Conservation (phyloP, 441 rosid genomes). For the Jatropha podagrica region DNA sequence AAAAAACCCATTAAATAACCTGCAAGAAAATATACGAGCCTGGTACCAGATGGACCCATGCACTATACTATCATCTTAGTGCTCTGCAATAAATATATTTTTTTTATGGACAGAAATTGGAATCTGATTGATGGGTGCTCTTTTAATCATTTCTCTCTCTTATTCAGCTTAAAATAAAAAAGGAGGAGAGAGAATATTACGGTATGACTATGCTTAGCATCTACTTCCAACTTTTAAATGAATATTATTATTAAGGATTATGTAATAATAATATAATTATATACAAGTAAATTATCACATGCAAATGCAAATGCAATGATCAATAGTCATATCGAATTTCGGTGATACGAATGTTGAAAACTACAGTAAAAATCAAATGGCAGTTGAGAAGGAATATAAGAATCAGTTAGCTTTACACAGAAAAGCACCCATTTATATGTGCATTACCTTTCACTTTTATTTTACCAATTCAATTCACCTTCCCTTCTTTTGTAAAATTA, state of each 20-base stretch:
- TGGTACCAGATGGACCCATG: slow-evolving; percentile 22
- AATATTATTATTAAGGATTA: slow-evolving; percentile 9
- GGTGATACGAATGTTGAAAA: slow-evolving; percentile 54
- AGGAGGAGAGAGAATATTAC: not conserved
- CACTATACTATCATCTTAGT: slow-evolving; percentile 25
- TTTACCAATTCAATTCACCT: slow-evolving; percentile 4
- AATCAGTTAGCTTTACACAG: slow-evolving; percentile 31
- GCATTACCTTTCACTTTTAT: not conserved
- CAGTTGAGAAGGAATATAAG: slow-evolving; percentile 30
- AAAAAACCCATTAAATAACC: no score
- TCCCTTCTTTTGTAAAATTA: not conserved
- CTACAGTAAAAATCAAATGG: slow-evolving; percentile 24
- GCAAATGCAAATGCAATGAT: slow-evolving; percentile 7
- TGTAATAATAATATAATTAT: not conserved
- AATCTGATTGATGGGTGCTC: slow-evolving; percentile 43
- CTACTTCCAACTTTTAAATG: slow-evolving; percentile 19
- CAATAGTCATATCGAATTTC: slow-evolving; percentile 40
- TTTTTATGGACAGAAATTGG: slow-evolving; percentile 39
- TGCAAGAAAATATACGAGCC: not conserved
- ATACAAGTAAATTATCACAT: slow-evolving; percentile 1
- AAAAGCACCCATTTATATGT: slow-evolving; percentile 21
- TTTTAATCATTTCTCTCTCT: slow-evolving; percentile 41
- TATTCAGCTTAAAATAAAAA: not conserved
- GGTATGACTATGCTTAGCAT: slow-evolving; percentile 28
- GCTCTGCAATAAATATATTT: slow-evolving; percentile 24